These are phyloP conservation scores for Spergularia azorica DNA, from an alignment of 179 eudicot genomes.

Conservation along the genomic window DNA sequence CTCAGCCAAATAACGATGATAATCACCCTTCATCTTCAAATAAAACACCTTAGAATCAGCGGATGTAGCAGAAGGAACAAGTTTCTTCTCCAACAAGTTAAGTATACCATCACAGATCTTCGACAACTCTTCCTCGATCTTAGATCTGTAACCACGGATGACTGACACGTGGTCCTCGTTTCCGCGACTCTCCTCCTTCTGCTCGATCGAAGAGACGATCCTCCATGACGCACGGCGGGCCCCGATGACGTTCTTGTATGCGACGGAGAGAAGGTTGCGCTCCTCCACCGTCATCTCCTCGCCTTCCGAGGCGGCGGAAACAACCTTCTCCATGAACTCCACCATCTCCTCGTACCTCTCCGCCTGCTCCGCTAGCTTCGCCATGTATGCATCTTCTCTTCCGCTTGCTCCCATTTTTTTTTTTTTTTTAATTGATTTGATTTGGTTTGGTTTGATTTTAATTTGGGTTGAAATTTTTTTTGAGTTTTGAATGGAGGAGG, in stretches of 20 bases:
- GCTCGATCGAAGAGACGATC: constrained; percentile 64
- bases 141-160: no score
- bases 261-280: constrained; percentile 66
- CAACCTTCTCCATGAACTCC: constrained; percentile 62
- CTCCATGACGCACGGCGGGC: constrained; percentile 64
- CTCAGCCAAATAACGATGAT: constrained; percentile 37
- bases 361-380: constrained; percentile 71
- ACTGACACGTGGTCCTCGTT: not conserved
- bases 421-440: not conserved
- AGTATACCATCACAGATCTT: no score
- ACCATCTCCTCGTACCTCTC: constrained; percentile 77
- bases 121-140: no score
- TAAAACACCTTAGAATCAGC: constrained; percentile 10
- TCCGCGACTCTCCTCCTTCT: constrained; percentile 58
- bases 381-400: constrained; percentile 53
- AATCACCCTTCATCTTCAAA: constrained; percentile 16
- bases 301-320: constrained; percentile 30
- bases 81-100: constrained; percentile 53
- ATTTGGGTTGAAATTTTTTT: not conserved
- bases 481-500: not conserved
- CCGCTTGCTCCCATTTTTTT: constrained; percentile 39
- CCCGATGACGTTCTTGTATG: constrained; percentile 65
- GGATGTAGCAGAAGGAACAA: constrained; percentile 56
- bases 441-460: not conserved
- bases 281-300: constrained; percentile 65